These are phyloP conservation scores for Ceratocystis lukuohia DNA, from an alignment of 2,329 filamentous ascomycete genomes.

Conservation along the genomic window DNA sequence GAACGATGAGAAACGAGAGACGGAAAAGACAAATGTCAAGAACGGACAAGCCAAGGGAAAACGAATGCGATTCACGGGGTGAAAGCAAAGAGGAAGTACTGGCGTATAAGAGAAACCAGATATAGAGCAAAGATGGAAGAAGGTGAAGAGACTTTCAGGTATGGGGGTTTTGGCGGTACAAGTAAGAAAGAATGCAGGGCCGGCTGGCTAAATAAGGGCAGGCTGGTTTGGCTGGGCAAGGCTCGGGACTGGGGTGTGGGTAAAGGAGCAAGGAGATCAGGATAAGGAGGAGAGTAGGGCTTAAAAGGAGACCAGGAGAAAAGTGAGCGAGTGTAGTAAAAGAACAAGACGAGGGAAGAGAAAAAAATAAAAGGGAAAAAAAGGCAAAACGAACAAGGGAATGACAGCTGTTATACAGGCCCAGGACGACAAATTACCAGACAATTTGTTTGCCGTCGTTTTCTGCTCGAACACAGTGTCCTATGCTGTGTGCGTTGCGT, in stretches of 20 bases:
- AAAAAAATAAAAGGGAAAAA: background rate
- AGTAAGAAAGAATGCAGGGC: background rate
- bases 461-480: no score
- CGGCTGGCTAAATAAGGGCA: constrained; percentile 5
- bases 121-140: background rate
- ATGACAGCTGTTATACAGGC: background rate
- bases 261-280: no score
- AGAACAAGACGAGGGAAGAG: background rate
- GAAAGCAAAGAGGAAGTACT: constrained; percentile 16
- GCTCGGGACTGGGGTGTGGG: no score
- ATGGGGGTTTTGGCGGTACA: background rate
- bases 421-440: no score
- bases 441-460: no score
- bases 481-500: no score
- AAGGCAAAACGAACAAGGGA: background rate
- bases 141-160: background rate
- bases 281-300: no score
- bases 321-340: no score
- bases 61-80: constrained; percentile 28
- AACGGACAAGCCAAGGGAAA: constrained; percentile 21
- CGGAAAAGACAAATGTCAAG: constrained; percentile 18
- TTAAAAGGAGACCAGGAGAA: no score
- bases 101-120: background rate
- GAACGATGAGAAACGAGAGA: background rate
- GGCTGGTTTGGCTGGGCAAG: background rate